A percentile compares a stretch with the other conserved stretches of the same genome.
Evolutionary conservation across 495 filamentous ascomycete genomes (phyloP).

Genomic region (Aspergillus coremiiformis): DNA sequence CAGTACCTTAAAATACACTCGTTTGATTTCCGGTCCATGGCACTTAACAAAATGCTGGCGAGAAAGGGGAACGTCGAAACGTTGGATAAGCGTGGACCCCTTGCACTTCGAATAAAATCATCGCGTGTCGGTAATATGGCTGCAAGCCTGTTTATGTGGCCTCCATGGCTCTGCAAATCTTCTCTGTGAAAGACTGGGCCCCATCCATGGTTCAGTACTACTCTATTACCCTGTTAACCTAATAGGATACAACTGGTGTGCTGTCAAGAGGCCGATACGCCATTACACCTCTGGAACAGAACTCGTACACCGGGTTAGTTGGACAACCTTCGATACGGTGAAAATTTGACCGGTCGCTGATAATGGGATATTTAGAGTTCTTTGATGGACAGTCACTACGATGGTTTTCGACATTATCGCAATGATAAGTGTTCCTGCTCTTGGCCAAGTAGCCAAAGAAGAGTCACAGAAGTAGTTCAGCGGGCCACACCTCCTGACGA

Average conservation of each 20-base stretch:
- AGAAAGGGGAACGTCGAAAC: background rate
- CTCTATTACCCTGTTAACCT: background rate
- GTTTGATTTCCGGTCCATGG: constrained; percentile 9
- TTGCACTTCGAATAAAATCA: constrained; percentile 8
- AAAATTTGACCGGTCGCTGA: background rate
- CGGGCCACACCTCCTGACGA: background rate
- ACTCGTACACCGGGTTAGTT: background rate
- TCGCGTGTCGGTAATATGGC: constrained; percentile 9
- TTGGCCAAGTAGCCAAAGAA: constrained; percentile 23
- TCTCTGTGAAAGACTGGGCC: background rate
- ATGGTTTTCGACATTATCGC: constrained; percentile 17
- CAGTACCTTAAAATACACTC: background rate
- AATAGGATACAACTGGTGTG: background rate
- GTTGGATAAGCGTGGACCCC: constrained; percentile 11
- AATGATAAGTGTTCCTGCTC: constrained; percentile 25
- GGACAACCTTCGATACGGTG: background rate
- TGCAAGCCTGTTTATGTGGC: constrained; percentile 1
- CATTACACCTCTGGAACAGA: background rate
- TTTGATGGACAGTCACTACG: background rate
- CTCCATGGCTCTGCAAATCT: background rate
- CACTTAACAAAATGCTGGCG: constrained; percentile 7
- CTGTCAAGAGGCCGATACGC: too few relatives aligned
- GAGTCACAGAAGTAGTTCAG: constrained; percentile 16
- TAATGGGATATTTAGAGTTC: background rate
- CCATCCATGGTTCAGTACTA: background rate